Conservation (phyloP, 78 protist genomes). For the Diacronema lutheri region DNA sequence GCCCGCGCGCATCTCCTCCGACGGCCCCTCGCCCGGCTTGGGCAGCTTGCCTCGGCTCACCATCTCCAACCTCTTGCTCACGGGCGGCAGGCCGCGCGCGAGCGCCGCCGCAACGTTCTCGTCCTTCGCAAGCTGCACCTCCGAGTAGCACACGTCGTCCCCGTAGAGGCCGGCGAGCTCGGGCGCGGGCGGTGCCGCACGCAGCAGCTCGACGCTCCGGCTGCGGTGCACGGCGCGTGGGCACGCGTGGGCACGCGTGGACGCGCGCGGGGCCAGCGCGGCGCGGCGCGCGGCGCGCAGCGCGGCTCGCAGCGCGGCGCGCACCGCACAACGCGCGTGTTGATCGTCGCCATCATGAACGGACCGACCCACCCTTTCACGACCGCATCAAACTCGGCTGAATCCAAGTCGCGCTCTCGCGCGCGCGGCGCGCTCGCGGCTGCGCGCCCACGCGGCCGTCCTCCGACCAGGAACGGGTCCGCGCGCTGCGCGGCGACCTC, state of each 20-base stretch:
- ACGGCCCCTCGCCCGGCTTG: conserved; percentile 27
- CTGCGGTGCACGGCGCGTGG: too few species aligned
- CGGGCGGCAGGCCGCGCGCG: neutral
- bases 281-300: conserved; percentile 27
- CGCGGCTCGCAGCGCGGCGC: neutral
- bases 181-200: neutral
- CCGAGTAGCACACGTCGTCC: neutral
- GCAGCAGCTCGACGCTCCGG: too few species aligned
- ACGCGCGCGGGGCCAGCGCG: neutral
- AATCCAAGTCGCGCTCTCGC: neutral
- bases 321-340: conserved; percentile 29
- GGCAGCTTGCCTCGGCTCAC: neutral
- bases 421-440: neutral
- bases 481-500: neutral
- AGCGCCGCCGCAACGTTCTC: neutral
- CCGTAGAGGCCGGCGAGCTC: neutral
- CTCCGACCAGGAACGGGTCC: conserved; percentile 10
- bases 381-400: neutral
- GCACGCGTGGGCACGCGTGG: too few species aligned
- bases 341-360: conserved; percentile 25
- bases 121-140: neutral
- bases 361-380: neutral
- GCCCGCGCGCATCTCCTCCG: neutral
- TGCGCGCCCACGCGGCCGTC: neutral
- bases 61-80: neutral